Base-by-base conservation (phyloP, 192 early-diverging fungal species). In the Gaertneriomyces semiglobifer region DNA sequence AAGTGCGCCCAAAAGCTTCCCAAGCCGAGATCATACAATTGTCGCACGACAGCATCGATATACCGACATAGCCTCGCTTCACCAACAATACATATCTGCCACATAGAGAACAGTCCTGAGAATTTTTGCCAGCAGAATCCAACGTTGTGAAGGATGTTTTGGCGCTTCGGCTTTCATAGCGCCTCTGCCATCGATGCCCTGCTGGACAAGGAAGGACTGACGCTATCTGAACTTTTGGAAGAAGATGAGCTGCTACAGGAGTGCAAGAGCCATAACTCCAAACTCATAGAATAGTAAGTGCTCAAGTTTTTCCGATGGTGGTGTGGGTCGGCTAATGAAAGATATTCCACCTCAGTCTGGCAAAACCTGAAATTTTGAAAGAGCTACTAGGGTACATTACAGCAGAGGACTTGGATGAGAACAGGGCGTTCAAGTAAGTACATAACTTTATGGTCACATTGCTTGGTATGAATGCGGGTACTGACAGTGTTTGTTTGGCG, bases 201-300 rank as follows among this genome's bases (percentile, higher is more conserved):
- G 70, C 85, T 99, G 43, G 94, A 96, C 47, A 92, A 91, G 65
- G 91, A 92, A 60, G 92, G 91, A 70, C 72, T 93, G 58, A 90
- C 91, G 14, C 81, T 97, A 41, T 91, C 94, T 51, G 95, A 97
- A 66, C 74, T 97, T 19, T 80, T 99, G 47, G 89, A 92, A 65
- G 93, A 94, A 71, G 93, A 97, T 63, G 88, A 92, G 65, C 79
- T 99, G 59, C 77, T 96, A 56, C 94, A 97, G 78, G 94, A 99
- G 85, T 88, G 90, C 71, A 95, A 96, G 73, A 84, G 87, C 45
- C 90, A 95, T 54, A 96, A 94, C 77, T 80, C 89, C 45, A 93
- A 91, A 76, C 84, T 99, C 16, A 79, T 99, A 57, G 87, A 93
- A 74, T 94, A 91, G 84, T 87, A 72, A 75, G 77, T 68, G 43